Evolutionary conservation across 495 filamentous ascomycete species (phyloP).

Genomic region (Friedmanniomyces endolithicus): DNA sequence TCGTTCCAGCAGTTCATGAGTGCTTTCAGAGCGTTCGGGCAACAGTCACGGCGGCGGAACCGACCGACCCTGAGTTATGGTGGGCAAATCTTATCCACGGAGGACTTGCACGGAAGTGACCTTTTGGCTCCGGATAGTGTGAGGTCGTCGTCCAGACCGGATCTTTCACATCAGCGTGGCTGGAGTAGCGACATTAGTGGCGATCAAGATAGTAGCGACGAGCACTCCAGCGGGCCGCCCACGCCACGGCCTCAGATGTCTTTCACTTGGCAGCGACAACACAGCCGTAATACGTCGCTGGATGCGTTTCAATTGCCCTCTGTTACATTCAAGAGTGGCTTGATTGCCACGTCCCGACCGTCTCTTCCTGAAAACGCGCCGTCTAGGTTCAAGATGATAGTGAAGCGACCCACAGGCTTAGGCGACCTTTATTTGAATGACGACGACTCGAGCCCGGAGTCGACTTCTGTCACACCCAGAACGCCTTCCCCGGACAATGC

Average conservation of each 20-base stretch:
- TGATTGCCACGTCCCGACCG: neutral
- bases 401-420: slow-evolving; percentile 9
- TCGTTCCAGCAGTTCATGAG: slow-evolving; percentile 10
- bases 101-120: neutral
- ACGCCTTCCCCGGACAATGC: neutral
- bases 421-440: neutral
- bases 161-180: slow-evolving; percentile 3
- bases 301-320: slow-evolving; percentile 3
- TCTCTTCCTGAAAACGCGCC: neutral
- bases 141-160: neutral
- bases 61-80: slow-evolving; percentile 1
- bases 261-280: slow-evolving; percentile 2
- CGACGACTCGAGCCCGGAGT: slow-evolving; percentile 8
- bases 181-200: slow-evolving; percentile 18
- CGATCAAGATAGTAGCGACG: slow-evolving; percentile 19
- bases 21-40: slow-evolving; percentile 13
- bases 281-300: slow-evolving; percentile 5
- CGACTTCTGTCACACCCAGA: neutral
- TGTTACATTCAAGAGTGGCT: neutral
- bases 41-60: neutral
- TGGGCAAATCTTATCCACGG: slow-evolving; percentile 13
- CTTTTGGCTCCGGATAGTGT: neutral
- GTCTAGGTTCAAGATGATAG: slow-evolving; percentile 12
- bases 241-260: neutral
- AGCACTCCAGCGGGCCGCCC: slow-evolving; percentile 6